Evolutionary conservation across 441 rosid species (phyloP).

Genomic region (Populus hybrid): DNA sequence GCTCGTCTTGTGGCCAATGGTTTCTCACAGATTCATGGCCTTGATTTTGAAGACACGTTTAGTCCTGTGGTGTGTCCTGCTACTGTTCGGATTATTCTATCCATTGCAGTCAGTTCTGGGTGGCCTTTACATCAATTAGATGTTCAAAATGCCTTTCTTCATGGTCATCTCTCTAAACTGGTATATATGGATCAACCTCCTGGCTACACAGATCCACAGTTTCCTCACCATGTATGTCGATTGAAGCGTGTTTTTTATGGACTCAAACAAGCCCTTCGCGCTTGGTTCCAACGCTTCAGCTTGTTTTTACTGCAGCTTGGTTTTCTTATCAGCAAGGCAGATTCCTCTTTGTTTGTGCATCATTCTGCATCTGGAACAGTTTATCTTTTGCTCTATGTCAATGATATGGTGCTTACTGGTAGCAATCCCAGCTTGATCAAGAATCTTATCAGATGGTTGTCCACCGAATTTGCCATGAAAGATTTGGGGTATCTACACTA

Average conservation of each 20-base stretch:
- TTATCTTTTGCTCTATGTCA: not conserved
- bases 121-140: not conserved
- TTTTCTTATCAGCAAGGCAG: no score
- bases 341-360: no score
- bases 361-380: not conserved
- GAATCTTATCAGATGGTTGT: not conserved
- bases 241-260: not conserved
- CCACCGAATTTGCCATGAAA: constrained; percentile 3
- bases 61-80: not conserved
- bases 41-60: not conserved
- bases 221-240: not conserved
- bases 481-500: not conserved
- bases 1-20: not conserved
- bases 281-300: not conserved
- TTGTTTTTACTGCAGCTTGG: not conserved
- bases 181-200: not conserved
- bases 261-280: not conserved
- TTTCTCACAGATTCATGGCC: not conserved
- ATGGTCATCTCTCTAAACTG: not conserved
- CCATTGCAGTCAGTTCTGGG: not conserved
- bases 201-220: not conserved
- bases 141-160: not conserved
- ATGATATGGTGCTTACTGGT: not conserved
- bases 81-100: not conserved
- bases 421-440: no score